These are phyloP conservation scores for Schizophyllum commune DNA, from an alignment of 1,284 basidiomycete species.

Conservation along the genomic window DNA sequence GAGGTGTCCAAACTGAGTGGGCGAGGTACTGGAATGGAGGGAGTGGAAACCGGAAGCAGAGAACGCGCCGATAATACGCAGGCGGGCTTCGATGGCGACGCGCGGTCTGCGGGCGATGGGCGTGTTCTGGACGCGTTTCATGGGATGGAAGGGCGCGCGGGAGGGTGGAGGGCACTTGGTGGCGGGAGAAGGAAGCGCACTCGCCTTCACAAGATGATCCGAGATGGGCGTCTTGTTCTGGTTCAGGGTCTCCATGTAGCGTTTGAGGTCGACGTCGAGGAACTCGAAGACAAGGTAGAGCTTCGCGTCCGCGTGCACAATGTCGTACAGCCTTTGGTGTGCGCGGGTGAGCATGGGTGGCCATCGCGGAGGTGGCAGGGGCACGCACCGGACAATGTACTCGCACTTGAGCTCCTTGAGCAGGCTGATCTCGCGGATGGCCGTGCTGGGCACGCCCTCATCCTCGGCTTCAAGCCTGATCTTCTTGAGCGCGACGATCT, in stretches of 20 bases:
- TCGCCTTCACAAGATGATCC: constrained; percentile 79
- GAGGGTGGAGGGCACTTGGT: background rate
- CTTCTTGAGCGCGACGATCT: constrained; percentile 94
- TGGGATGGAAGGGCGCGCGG: background rate
- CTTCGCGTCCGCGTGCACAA: constrained; percentile 97
- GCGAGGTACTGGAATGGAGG: background rate
- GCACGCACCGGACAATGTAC: constrained; percentile 79
- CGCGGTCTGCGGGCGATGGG: background rate
- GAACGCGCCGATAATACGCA: background rate
- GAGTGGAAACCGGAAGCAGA: background rate
- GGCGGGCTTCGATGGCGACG: background rate
- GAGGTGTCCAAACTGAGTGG: background rate
- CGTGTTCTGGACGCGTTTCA: background rate
- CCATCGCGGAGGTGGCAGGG: background rate
- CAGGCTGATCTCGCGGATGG: constrained; percentile 95
- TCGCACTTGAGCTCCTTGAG: constrained; percentile 96
- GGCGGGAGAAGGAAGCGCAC: constrained; percentile 6
- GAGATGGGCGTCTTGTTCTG: constrained; percentile 63
- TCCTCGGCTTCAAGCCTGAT: constrained; percentile 98
- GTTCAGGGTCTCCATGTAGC: constrained; percentile 90
- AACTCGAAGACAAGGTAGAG: constrained; percentile 98
- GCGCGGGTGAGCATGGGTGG: background rate
- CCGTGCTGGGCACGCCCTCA: constrained; percentile 97
- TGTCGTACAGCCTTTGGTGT: constrained; percentile 76
- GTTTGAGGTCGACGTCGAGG: constrained; percentile 90